phyloP scores from a whole-genome alignment of 2,329 filamentous ascomycete species.

The Colletotrichum camelliae region DNA sequence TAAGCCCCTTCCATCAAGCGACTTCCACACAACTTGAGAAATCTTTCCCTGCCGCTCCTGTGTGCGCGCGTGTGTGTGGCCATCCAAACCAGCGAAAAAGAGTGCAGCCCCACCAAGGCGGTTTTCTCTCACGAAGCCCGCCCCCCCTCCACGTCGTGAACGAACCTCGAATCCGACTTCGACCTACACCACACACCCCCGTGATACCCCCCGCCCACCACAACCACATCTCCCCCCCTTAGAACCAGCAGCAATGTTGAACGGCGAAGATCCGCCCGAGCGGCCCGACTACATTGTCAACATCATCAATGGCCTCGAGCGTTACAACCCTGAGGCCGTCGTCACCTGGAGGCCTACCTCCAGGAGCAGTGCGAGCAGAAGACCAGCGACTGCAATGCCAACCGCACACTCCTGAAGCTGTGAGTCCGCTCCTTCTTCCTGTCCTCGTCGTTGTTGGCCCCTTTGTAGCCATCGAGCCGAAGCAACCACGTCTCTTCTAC shows the following conservation, averaged over 20 bases:
- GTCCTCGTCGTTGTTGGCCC: neutral
- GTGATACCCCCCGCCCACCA: conserved; percentile 16
- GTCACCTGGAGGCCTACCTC: conserved; percentile 94
- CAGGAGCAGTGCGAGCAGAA: conserved; percentile 93
- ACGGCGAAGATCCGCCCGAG: conserved; percentile 86
- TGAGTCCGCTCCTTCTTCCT: conserved; percentile 58
- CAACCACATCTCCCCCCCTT: neutral
- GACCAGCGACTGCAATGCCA: conserved; percentile 95
- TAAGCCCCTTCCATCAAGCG: conserved; percentile 43
- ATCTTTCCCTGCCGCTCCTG: conserved; percentile 33
- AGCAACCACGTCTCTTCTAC: neutral
- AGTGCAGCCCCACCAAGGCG: conserved; percentile 14
- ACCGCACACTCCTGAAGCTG: conserved; percentile 95
- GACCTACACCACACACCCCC: conserved; percentile 25
- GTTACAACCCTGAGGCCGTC: conserved; percentile 98
- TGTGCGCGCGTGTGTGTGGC: neutral
- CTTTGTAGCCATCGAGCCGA: neutral
- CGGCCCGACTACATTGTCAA: conserved; percentile 88
- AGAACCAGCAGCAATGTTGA: conserved; percentile 52
- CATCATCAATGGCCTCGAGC: conserved; percentile 96
- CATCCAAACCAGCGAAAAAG: neutral
- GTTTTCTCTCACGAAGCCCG: conserved; percentile 18
- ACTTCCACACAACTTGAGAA: conserved; percentile 45
- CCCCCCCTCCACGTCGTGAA: conserved; percentile 42
- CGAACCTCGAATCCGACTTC: conserved; percentile 31